Evolutionary conservation across 176 grass and related monocot genomes (phyloP), one percentile per base, ranked within the genome.

Genomic region (Aegilops speltoides): DNA sequence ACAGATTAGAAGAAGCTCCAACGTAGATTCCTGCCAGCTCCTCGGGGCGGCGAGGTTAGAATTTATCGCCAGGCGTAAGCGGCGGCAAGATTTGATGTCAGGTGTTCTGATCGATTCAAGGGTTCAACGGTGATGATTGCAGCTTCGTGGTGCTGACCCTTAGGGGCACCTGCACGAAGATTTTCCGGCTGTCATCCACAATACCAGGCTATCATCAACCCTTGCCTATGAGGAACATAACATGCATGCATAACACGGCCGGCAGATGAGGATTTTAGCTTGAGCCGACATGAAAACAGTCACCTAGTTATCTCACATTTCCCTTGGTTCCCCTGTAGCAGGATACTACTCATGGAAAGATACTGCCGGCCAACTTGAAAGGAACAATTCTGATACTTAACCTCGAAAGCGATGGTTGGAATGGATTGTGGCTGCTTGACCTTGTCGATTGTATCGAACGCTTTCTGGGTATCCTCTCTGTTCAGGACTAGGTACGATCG

Each of bases 241-340:
- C 5, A 32, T n/a, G 65, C 20, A 79, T 4, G 43, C 45, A 87
- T 61, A 70, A 64, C 24, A 23, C 32, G 20, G 32, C 57, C 40
- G 32, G 34, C 16, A 64, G 46, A 69, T 76, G 28, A 62, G 28
- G 79, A 62, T 65, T 52, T 87, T 71, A 64, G 60, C 60, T 83
- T 62, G 59, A 75, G 67, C 26, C 61, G 85, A 80, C 68, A 34
- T 62, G 60, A 52, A 80, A 91, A 87, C 8, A 80, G 68, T 80
- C 67, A 43, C 7, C 7, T 29, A 68, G 43, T 79, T 28, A 46
- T 48, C 26, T 76, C 76, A 36, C 56, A 54, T 24, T 52, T 70
- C 52, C 3, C 28, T 71, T 82, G 77, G 62, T 12, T 85, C 23
- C 76, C 52, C 52, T 76, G 76, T 80, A 31, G 76, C 80, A 79